Evolutionary conservation across 495 filamentous ascomycete genomes (phyloP).

Genomic region (Glonium stellatum): DNA sequence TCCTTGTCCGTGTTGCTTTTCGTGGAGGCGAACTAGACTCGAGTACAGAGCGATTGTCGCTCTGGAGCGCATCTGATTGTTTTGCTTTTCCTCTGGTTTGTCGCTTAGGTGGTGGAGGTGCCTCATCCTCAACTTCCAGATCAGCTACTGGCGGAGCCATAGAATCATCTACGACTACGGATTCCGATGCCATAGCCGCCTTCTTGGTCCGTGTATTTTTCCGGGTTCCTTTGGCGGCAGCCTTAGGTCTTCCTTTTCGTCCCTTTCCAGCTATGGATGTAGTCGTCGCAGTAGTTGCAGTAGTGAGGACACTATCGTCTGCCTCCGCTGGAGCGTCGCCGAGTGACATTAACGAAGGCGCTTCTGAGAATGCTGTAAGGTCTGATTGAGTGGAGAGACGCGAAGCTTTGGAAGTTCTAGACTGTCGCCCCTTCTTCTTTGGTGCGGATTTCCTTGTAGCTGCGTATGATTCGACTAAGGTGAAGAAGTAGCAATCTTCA

Average conservation of each 20-base stretch:
- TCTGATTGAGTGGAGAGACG: constrained; percentile 63
- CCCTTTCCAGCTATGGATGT: constrained; percentile 46
- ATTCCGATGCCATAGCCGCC: not conserved
- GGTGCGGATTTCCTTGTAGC: constrained; percentile 18
- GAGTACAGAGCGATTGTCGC: not conserved
- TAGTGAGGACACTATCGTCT: constrained; percentile 64
- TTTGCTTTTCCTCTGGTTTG: constrained; percentile 9
- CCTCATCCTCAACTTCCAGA: not conserved
- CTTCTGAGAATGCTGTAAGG: constrained; percentile 41
- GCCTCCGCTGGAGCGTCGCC: constrained; percentile 45
- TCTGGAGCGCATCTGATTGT: constrained; percentile 1
- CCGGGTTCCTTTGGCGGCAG: constrained; percentile 24
- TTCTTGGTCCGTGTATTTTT: constrained; percentile 38
- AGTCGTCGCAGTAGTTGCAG: constrained; percentile 43
- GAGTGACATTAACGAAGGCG: constrained; percentile 40
- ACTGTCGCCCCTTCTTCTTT: constrained; percentile 30
- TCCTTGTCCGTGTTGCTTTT: constrained; percentile 6
- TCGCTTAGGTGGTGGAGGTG: constrained; percentile 5
- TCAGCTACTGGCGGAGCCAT: not conserved
- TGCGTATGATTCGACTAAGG: constrained; percentile 42
- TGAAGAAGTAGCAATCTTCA: constrained; percentile 77
- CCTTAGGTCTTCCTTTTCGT: constrained; percentile 25
- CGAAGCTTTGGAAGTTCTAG: constrained; percentile 29
- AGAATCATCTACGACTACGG: not conserved
- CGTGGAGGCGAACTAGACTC: not conserved